These are phyloP conservation scores for Candida frijolesensis DNA, from an alignment of 1,139 yeast species.

Conservation along the genomic window DNA sequence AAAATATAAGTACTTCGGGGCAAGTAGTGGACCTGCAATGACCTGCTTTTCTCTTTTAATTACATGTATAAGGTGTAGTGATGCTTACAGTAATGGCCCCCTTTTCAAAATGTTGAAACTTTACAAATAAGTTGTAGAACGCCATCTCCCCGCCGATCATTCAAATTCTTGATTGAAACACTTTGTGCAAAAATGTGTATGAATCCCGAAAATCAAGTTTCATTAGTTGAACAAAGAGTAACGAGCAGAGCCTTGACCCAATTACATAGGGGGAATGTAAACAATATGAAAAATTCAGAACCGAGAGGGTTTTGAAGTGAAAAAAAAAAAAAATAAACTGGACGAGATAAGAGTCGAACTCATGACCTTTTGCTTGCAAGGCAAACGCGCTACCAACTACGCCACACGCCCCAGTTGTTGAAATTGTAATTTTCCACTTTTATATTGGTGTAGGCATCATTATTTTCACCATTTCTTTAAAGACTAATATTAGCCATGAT, in stretches of 20 bases:
- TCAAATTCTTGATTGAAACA: background rate
- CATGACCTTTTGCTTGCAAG: constrained; percentile 66
- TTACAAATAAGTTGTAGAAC: background rate
- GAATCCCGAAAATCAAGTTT: too few species aligned
- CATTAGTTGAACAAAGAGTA: too few species aligned
- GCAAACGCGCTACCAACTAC: constrained; percentile 74
- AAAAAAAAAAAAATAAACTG: constrained; percentile 6
- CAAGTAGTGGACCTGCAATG: too few species aligned
- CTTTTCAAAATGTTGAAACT: background rate
- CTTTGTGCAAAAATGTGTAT: background rate
- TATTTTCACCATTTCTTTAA: background rate
- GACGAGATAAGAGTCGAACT: constrained; percentile 17
- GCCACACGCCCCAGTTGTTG: constrained; percentile 60
- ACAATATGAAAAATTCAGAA: background rate
- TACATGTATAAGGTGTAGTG: background rate
- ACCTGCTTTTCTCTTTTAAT: background rate
- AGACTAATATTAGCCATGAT: too few species aligned
- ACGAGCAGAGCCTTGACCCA: too few species aligned
- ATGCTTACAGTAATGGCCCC: background rate
- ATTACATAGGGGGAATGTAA: too few species aligned
- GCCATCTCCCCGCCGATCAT: constrained; percentile 1
- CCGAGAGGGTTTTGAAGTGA: background rate
- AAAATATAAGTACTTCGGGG: too few species aligned
- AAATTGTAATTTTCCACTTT: background rate
- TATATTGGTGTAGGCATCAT: background rate